These are phyloP conservation scores for Colletotrichum acutatum DNA, from an alignment of 2,329 filamentous ascomycete species.

Conservation along the genomic window DNA sequence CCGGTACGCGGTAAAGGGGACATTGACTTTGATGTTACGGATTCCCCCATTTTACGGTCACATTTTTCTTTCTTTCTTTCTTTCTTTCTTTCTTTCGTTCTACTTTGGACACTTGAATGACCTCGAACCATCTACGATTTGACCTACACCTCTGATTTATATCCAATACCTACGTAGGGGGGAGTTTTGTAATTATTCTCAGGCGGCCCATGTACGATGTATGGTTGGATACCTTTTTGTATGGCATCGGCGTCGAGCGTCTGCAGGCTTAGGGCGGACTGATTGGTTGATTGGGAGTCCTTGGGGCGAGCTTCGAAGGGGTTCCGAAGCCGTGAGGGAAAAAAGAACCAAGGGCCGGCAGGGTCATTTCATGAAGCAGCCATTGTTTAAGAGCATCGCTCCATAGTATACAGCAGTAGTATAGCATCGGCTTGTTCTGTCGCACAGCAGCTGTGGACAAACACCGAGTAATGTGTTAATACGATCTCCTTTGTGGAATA, in stretches of 20 bases:
- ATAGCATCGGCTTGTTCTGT: background rate
- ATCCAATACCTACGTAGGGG: slow-evolving; percentile 3
- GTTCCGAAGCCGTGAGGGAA: slow-evolving; percentile 5
- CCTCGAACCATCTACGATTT: slow-evolving; percentile 9
- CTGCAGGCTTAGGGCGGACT: background rate
- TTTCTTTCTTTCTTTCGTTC: background rate
- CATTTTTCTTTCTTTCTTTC: background rate
- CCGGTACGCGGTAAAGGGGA: slow-evolving; percentile 17
- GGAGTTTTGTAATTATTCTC: slow-evolving; percentile 8
- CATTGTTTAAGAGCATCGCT: background rate
- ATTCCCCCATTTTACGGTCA: background rate
- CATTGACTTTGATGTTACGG: background rate
- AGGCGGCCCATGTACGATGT: slow-evolving; percentile 13
- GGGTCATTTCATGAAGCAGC: background rate
- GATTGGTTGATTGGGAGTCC: background rate
- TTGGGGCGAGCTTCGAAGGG: slow-evolving; percentile 12
- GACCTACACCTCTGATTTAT: slow-evolving; percentile 3
- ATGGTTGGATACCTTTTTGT: slow-evolving; percentile 6
- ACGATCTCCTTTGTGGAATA: slow-evolving; percentile 32
- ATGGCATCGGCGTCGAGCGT: slow-evolving; percentile 23
- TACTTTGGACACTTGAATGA: background rate
- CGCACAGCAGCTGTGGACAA: background rate
- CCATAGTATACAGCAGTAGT: slow-evolving; percentile 23
- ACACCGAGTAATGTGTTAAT: slow-evolving; percentile 33
- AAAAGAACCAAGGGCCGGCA: background rate